Evolutionary conservation across 2,329 filamentous ascomycete genomes (phyloP).

Genomic region (Triangularia verruculosa): DNA sequence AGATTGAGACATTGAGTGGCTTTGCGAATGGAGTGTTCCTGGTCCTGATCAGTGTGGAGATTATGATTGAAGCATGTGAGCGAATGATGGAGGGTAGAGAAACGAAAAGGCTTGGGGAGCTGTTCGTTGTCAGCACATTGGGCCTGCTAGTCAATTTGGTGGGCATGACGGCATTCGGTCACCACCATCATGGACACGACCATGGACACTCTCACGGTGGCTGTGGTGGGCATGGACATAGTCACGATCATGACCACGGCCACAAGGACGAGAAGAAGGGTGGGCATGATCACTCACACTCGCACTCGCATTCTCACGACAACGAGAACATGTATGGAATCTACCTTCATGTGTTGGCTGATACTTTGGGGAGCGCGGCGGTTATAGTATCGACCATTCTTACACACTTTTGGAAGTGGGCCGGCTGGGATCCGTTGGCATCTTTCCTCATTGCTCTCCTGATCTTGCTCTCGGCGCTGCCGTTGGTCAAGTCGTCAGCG

Average conservation of each 20-base stretch:
- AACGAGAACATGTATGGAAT: conserved; percentile 99
- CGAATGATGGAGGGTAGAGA: conserved; percentile 79
- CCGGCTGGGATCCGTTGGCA: conserved; percentile 90
- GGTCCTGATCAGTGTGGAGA: conserved; percentile 93
- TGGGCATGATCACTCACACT: conserved; percentile 31
- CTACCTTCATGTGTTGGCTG: conserved; percentile 90
- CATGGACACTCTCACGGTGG: conserved; percentile 37
- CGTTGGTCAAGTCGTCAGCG: conserved; percentile 81
- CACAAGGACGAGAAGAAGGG: conserved; percentile 35
- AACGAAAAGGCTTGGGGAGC: conserved; percentile 78
- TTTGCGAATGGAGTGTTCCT: conserved; percentile 96
- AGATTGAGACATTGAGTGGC: conserved; percentile 92
- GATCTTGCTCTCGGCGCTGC: conserved; percentile 88
- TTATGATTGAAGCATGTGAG: conserved; percentile 91
- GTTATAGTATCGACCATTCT: conserved; percentile 89
- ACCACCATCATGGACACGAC: conserved; percentile 58
- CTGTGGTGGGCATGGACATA: conserved; percentile 39
- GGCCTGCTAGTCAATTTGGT: conserved; percentile 89
- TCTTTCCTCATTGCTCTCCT: conserved; percentile 90
- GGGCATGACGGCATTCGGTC: conserved; percentile 81
- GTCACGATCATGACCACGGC: conserved; percentile 39
- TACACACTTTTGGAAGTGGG: conserved; percentile 84
- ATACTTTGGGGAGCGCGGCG: conserved; percentile 89
- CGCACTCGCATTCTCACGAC: conserved; percentile 58
- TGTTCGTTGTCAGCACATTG: conserved; percentile 82